Conservation (phyloP, 2,329 filamentous ascomycete species). For the Exophiala alcalophila region DNA sequence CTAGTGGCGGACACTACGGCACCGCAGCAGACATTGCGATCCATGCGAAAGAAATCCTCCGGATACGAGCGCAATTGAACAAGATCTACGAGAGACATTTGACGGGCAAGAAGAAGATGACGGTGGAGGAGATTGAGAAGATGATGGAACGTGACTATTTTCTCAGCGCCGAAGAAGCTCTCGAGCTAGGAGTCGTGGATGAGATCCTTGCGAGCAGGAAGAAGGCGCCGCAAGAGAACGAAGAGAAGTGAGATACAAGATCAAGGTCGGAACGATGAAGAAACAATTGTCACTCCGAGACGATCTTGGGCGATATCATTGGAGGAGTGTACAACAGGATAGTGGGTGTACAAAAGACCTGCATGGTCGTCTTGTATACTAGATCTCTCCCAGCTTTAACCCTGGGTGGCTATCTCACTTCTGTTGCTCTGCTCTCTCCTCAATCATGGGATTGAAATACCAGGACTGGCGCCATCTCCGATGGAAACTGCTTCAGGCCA, state of each 20-base stretch:
- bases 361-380: too few relatives aligned
- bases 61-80: constrained; percentile 81
- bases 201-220: constrained; percentile 67
- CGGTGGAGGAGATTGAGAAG: constrained; percentile 73
- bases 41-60: constrained; percentile 93
- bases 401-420: too few relatives aligned
- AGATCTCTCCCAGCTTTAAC: too few relatives aligned
- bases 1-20: constrained; percentile 69
- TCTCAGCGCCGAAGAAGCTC: constrained; percentile 80
- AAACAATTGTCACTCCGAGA: too few relatives aligned
- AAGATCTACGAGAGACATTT: constrained; percentile 84
- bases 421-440: too few relatives aligned
- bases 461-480: too few relatives aligned
- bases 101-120: constrained; percentile 50
- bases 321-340: too few relatives aligned
- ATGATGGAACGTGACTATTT: constrained; percentile 98
- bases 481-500: too few relatives aligned
- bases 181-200: constrained; percentile 88
- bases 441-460: too few relatives aligned
- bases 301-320: too few relatives aligned
- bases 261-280: too few relatives aligned
- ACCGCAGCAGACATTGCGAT: constrained; percentile 84
- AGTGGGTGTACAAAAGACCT: too few relatives aligned
- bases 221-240: constrained; percentile 16
- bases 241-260: constrained; percentile 9